phyloP scores from a whole-genome alignment of 371 early-diverging fungal species.

The Nematocida sp. region DNA sequence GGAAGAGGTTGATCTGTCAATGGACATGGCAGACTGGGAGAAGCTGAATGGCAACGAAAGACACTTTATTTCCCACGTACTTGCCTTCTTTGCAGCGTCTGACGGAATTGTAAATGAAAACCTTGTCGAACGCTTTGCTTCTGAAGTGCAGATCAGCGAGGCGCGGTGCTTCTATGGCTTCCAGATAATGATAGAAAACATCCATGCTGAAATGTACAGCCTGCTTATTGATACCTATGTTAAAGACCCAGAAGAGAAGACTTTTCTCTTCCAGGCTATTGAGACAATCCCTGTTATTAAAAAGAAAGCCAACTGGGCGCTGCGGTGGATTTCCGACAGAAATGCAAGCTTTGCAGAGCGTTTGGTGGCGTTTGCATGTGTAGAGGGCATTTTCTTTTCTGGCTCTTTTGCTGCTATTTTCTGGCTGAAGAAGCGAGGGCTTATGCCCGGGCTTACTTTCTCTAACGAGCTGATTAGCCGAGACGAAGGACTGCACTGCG shows the following conservation, averaged over 20 bases:
- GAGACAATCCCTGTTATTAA: constrained; percentile 90
- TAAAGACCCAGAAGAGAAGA: constrained; percentile 76
- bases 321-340: constrained; percentile 81
- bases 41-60: constrained; percentile 78
- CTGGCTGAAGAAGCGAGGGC: constrained; percentile 98
- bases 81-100: constrained; percentile 98
- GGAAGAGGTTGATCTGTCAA: constrained; percentile 92
- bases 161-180: constrained; percentile 96
- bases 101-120: constrained; percentile 99
- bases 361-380: constrained; percentile 94
- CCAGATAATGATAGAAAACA: constrained; percentile 99
- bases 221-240: constrained; percentile 94
- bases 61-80: constrained; percentile 85
- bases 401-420: constrained; percentile 96
- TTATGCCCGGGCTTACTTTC: constrained; percentile 98
- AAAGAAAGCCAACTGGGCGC: constrained; percentile 95
- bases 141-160: constrained; percentile 93
- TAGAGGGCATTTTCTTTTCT: constrained; percentile 98
- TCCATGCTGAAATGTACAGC: constrained; percentile 96
- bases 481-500: constrained; percentile 97
- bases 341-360: constrained; percentile 82
- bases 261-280: constrained; percentile 85
- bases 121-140: constrained; percentile 83
- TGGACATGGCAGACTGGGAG: constrained; percentile 87
- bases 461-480: constrained; percentile 95